phyloP scores from a whole-genome alignment of 768 basidiomycete genomes.

The Mrakia gelida region DNA sequence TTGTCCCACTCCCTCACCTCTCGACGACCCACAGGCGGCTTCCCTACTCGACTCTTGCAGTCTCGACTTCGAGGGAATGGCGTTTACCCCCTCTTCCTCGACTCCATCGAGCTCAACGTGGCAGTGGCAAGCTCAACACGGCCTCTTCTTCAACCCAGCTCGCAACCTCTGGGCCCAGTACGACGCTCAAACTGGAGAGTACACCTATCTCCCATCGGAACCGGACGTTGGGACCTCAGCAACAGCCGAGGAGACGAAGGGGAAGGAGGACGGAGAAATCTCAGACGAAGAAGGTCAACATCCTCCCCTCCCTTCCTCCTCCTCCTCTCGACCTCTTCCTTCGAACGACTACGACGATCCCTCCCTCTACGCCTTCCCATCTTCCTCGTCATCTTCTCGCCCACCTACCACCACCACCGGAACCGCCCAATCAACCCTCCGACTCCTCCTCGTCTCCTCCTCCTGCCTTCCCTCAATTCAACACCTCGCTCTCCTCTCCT shows the following conservation, averaged over 20 bases:
- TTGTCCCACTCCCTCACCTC: no score
- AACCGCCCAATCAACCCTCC: conserved; percentile 6
- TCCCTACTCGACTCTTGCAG: no score
- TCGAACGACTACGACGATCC: conserved; percentile 22
- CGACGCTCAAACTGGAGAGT: conserved; percentile 25
- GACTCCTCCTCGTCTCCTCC: conserved; percentile 25
- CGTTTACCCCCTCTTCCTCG: conserved; percentile 10
- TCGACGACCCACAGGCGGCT: no score
- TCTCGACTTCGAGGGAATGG: background rate
- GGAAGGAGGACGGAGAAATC: conserved; percentile 19
- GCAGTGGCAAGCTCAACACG: conserved; percentile 19
- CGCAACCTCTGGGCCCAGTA: conserved; percentile 29
- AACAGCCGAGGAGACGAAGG: no score
- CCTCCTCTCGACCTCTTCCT: background rate
- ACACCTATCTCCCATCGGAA: conserved; percentile 21
- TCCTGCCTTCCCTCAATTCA: conserved; percentile 17
- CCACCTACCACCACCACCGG: background rate
- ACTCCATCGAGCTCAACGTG: background rate
- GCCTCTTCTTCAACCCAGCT: conserved; percentile 22
- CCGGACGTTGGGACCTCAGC: no score
- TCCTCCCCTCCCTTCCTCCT: background rate
- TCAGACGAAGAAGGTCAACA: conserved; percentile 4
- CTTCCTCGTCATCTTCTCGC: background rate
- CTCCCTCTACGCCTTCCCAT: conserved; percentile 27
- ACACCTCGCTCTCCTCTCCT: conserved; percentile 19